Evolutionary conservation across 768 basidiomycete species (phyloP).

Genomic region (Scleroderma citrinum): DNA sequence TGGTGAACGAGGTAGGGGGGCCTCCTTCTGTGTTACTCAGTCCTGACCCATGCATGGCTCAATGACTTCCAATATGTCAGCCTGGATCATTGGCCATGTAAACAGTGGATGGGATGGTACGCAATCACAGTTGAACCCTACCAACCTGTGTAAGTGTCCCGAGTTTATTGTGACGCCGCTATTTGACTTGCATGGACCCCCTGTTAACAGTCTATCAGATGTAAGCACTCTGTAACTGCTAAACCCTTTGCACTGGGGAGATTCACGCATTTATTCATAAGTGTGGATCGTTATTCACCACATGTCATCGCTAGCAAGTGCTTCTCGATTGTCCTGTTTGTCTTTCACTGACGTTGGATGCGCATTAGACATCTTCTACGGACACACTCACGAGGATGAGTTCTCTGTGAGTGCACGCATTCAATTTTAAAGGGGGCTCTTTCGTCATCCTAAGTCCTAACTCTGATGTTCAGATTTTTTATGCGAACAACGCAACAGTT

Average conservation of each 20-base stretch:
- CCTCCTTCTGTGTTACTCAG: neutral
- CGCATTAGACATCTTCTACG: constrained; percentile 55
- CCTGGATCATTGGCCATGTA: constrained; percentile 48
- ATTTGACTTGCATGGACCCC: neutral
- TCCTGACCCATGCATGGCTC: neutral
- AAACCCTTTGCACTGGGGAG: neutral
- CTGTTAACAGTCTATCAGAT: constrained; percentile 38
- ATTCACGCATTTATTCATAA: constrained; percentile 8
- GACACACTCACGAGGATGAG: constrained; percentile 71
- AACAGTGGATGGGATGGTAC: constrained; percentile 42
- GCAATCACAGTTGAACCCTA: constrained; percentile 36
- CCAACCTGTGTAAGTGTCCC: constrained; percentile 36
- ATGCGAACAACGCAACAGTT: constrained; percentile 60
- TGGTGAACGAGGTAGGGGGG: constrained; percentile 36
- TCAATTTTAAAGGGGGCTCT: too few relatives aligned
- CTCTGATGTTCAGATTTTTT: constrained; percentile 46
- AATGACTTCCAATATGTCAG: constrained; percentile 35
- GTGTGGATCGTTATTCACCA: constrained; percentile 42
- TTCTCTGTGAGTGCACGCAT: constrained; percentile 37
- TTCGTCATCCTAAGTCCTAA: neutral
- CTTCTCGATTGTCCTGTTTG: neutral
- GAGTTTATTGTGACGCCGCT: too few relatives aligned
- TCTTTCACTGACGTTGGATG: neutral
- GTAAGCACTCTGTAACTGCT: constrained; percentile 15
- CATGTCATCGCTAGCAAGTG: constrained; percentile 41